These are phyloP conservation scores for Jaltomata sinuosa DNA, from an alignment of 257 asterid genomes.

Conservation along the genomic window DNA sequence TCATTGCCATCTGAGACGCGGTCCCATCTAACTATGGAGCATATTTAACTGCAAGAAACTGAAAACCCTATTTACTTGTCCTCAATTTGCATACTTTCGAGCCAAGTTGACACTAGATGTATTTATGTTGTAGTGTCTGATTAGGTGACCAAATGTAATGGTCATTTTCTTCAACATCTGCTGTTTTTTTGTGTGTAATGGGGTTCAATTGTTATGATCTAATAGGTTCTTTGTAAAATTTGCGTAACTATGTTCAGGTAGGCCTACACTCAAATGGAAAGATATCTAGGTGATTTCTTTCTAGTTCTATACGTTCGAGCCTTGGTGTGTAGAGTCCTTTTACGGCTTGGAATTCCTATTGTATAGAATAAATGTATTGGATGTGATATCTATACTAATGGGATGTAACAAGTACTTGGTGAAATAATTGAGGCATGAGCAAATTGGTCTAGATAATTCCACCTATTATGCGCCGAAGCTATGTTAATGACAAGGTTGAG, in stretches of 20 bases:
- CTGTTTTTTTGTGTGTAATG: background rate
- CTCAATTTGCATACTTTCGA: background rate
- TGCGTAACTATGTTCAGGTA: background rate
- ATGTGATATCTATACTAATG: background rate
- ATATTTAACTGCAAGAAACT: constrained; percentile 19
- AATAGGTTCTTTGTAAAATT: background rate
- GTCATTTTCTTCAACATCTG: background rate
- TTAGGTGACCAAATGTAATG: background rate
- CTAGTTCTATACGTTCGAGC: too few species aligned
- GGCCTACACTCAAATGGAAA: background rate
- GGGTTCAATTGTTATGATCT: background rate
- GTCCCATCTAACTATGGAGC: constrained; percentile 25
- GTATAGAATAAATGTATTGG: too few species aligned
- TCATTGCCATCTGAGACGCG: constrained; percentile 23
- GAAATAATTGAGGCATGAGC: background rate
- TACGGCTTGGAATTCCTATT: too few species aligned
- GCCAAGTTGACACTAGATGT: background rate
- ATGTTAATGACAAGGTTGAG: too few species aligned
- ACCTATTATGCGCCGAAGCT: background rate
- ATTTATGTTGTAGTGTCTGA: background rate
- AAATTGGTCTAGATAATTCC: background rate
- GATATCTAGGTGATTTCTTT: too few species aligned
- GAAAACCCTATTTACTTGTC: background rate
- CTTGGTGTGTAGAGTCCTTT: background rate
- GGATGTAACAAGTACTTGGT: background rate